These are phyloP conservation scores for Staphylotrichum longicolle DNA, from an alignment of 495 filamentous ascomycete genomes.

Conservation along the genomic window DNA sequence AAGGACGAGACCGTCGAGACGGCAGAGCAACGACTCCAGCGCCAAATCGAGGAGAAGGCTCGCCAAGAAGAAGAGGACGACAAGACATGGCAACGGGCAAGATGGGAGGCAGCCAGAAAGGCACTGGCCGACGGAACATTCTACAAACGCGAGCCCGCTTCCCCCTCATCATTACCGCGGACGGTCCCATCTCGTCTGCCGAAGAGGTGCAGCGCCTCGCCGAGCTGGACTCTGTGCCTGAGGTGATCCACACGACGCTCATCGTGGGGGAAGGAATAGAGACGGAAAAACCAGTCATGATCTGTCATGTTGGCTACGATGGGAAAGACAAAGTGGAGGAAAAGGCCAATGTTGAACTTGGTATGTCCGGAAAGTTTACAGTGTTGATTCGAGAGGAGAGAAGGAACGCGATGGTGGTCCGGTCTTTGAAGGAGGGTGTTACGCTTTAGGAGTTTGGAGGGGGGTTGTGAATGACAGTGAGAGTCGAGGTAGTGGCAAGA, in stretches of 20 bases:
- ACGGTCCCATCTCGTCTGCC: not conserved
- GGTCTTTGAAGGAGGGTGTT: slow-evolving; percentile 5
- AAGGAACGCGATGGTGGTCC: not conserved
- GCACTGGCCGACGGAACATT: slow-evolving; percentile 5
- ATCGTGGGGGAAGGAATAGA: not conserved
- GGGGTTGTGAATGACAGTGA: not conserved
- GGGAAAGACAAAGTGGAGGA: not conserved
- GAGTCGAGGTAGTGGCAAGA: not conserved
- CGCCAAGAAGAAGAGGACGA: not conserved
- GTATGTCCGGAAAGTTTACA: not conserved
- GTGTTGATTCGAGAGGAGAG: not conserved
- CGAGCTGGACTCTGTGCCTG: not conserved
- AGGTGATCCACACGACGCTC: not conserved
- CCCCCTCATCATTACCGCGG: slow-evolving; percentile 1
- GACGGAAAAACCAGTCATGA: not conserved
- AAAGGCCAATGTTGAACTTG: not conserved
- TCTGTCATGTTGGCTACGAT: not conserved
- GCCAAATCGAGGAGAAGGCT: not conserved
- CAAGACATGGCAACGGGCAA: not conserved
- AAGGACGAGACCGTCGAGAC: too few relatives aligned
- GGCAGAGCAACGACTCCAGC: not conserved
- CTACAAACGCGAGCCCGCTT: not conserved
- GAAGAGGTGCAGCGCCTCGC: not conserved
- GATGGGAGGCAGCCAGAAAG: not conserved
- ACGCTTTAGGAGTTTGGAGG: not conserved